Conservation (phyloP, 2,329 filamentous ascomycete species). For the Fusarium bulbicola region DNA sequence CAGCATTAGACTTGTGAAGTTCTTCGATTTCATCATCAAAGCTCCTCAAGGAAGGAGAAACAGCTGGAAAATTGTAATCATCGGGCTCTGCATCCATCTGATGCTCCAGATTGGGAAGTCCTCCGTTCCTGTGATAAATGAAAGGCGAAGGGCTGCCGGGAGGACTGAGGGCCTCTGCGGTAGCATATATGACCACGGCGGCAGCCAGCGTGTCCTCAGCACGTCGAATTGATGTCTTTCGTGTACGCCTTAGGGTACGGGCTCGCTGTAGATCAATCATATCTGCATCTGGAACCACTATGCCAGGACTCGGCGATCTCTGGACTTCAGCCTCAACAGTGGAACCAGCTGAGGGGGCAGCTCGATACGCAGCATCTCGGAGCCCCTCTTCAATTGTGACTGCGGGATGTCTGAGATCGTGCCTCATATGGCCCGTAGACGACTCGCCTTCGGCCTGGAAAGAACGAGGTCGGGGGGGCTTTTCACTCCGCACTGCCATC, state of each 20-base stretch:
- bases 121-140: constrained; percentile 38
- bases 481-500: not conserved
- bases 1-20: constrained; percentile 60
- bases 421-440: constrained; percentile 14
- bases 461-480: constrained; percentile 15
- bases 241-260: constrained; percentile 56
- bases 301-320: constrained; percentile 55
- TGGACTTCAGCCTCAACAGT: constrained; percentile 23
- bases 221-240: constrained; percentile 55
- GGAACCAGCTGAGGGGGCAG: not conserved
- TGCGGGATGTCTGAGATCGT: constrained; percentile 27
- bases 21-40: constrained; percentile 51
- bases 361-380: constrained; percentile 26
- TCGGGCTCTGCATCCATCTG: constrained; percentile 39
- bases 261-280: constrained; percentile 52
- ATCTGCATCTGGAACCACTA: constrained; percentile 55
- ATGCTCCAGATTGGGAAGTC: constrained; percentile 41
- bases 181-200: constrained; percentile 63
- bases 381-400: constrained; percentile 20
- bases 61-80: constrained; percentile 46
- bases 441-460: constrained; percentile 28
- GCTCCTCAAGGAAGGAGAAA: constrained; percentile 45
- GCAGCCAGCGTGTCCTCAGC: constrained; percentile 64
- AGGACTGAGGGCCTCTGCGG: constrained; percentile 58
- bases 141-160: constrained; percentile 46